Percentiles rank a stretch among this genome's conserved stretches.
Evolutionary conservation across 1,284 basidiomycete genomes (phyloP).

Genomic region (Agaricales sp.): DNA sequence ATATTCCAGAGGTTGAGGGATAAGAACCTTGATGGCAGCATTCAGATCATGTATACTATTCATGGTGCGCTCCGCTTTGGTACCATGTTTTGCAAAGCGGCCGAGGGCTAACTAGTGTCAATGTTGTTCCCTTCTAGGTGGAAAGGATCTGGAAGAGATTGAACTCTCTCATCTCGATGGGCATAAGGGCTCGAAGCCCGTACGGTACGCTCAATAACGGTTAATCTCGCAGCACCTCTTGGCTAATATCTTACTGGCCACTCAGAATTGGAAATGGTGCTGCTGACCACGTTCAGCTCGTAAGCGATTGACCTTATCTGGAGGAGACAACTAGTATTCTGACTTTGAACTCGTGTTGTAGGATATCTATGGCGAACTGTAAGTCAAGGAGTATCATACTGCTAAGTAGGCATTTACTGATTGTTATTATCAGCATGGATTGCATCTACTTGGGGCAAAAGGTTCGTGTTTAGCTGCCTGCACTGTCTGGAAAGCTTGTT

Average conservation of each 20-base stretch:
- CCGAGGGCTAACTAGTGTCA: not conserved
- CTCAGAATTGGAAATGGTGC: conserved; percentile 80
- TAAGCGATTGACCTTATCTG: conserved; percentile 22
- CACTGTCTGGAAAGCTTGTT: not conserved
- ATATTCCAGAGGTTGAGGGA: conserved; percentile 74
- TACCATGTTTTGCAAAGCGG: not conserved
- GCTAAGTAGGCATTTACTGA: too few species aligned
- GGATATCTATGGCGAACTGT: conserved; percentile 91
- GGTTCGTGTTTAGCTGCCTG: conserved; percentile 25
- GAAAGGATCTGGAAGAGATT: conserved; percentile 76
- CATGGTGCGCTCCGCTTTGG: conserved; percentile 39
- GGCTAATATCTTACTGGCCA: not conserved
- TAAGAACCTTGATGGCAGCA: conserved; percentile 78
- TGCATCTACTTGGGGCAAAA: conserved; percentile 93
- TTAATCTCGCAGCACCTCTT: not conserved
- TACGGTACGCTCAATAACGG: conserved; percentile 33
- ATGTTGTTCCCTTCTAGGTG: conserved; percentile 30
- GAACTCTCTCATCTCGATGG: conserved; percentile 79
- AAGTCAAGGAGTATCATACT: conserved; percentile 15
- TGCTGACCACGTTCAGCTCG: conserved; percentile 81
- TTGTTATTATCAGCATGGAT: conserved; percentile 77
- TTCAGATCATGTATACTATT: conserved; percentile 90
- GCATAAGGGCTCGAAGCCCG: conserved; percentile 75
- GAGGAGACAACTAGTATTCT: not conserved
- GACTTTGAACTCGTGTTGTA: conserved; percentile 18